A percentile compares a stretch with the other conserved stretches of the same genome.
Conservation (phyloP, 2,329 filamentous ascomycete genomes). For the Pseudovirgaria hyperparasitica region DNA sequence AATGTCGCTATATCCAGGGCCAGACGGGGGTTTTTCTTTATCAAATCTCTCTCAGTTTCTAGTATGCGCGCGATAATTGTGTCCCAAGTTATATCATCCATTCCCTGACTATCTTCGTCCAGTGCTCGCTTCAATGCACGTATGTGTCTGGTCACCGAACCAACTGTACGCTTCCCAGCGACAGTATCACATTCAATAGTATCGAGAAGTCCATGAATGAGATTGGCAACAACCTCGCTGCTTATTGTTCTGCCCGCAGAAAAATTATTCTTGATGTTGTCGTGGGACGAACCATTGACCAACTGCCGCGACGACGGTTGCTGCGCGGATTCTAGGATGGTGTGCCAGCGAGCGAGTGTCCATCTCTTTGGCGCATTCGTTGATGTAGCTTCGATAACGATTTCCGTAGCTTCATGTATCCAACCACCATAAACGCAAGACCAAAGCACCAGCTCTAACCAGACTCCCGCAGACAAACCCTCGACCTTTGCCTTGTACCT, state of each 20-base stretch:
- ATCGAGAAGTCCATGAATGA: slow-evolving; percentile 40
- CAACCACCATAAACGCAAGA: slow-evolving; percentile 37
- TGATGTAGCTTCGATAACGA: slow-evolving; percentile 20
- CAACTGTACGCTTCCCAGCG: too few species aligned
- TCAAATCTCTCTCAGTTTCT: slow-evolving; percentile 34
- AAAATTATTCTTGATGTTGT: slow-evolving; percentile 13
- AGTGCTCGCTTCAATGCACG: slow-evolving; percentile 25
- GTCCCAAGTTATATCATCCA: slow-evolving; percentile 31
- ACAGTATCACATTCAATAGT: too few species aligned
- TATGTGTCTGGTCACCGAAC: slow-evolving; percentile 26
- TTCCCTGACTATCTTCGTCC: slow-evolving; percentile 21
- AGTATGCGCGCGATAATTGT: slow-evolving; percentile 35
- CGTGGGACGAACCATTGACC: slow-evolving; percentile 11
- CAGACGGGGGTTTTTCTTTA: slow-evolving; percentile 31
- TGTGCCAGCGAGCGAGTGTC: slow-evolving; percentile 29
- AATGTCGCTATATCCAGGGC: slow-evolving; percentile 27
- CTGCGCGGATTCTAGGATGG: slow-evolving; percentile 21
- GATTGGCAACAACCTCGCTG: slow-evolving; percentile 42
- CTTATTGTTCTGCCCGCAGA: slow-evolving; percentile 38
- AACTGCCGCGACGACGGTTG: slow-evolving; percentile 8
- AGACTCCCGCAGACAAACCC: slow-evolving; percentile 32
- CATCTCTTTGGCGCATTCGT: slow-evolving; percentile 13
- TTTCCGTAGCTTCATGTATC: slow-evolving; percentile 27
- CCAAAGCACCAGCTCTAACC: slow-evolving; percentile 41
- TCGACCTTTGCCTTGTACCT: slow-evolving; percentile 27